phyloP scores from a whole-genome alignment of 2,329 filamentous ascomycete species.

The Trichoderma sp. region DNA sequence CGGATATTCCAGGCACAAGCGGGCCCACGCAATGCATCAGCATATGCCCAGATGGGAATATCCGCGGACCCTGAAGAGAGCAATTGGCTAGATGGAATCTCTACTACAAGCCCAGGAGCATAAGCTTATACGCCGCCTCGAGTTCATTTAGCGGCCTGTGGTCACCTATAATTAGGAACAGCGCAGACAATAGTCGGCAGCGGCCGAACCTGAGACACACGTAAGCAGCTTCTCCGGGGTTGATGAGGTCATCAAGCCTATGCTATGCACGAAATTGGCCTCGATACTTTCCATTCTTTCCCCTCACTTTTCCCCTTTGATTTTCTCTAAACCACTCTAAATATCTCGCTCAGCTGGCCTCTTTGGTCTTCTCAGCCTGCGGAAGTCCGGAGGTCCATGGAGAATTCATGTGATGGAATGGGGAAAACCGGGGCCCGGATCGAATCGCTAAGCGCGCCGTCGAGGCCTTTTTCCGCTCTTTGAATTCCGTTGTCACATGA shows the following conservation, averaged over 20 bases:
- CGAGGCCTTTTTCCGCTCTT: neutral
- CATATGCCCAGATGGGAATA: neutral
- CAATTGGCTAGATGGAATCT: neutral
- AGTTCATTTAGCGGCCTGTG: constrained; percentile 17
- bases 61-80: neutral
- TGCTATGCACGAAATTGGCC: neutral
- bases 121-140: neutral
- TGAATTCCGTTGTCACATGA: neutral
- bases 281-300: neutral
- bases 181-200: neutral
- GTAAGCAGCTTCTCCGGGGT: neutral
- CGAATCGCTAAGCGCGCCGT: neutral
- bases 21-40: neutral
- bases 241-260: neutral
- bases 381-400: neutral
- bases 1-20: neutral
- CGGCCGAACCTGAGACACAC: neutral
- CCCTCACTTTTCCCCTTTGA: neutral
- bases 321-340: neutral
- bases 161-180: neutral
- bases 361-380: neutral
- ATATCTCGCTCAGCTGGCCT: neutral
- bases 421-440: constrained; percentile 4
- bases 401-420: neutral
- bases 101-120: neutral